These are phyloP conservation scores for Pascua sp. DNA, from an alignment of 1,284 basidiomycete genomes.

Conservation along the genomic window DNA sequence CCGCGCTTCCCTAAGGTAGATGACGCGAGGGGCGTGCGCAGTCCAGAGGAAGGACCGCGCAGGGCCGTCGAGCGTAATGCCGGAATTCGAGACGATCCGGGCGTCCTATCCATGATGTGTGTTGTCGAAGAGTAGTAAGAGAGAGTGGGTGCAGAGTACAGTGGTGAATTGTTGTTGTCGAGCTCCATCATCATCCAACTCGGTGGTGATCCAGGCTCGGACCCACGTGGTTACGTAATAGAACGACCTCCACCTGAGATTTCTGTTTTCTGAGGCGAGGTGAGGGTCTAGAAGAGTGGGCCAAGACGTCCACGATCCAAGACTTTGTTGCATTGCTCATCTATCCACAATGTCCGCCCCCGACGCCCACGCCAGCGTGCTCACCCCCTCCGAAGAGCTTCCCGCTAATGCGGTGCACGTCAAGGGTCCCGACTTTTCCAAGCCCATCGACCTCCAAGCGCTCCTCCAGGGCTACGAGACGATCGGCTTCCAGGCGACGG, in stretches of 20 bases:
- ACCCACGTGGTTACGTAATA: no score
- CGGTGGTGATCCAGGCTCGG: background rate
- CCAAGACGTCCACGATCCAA: background rate
- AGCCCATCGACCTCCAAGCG: constrained; percentile 62
- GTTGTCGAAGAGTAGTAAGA: background rate
- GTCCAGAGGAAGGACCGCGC: background rate
- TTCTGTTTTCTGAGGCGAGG: background rate
- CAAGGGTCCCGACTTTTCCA: constrained; percentile 81
- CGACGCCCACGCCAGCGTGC: constrained; percentile 59
- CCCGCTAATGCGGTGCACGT: constrained; percentile 69
- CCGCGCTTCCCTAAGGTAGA: constrained; percentile 19
- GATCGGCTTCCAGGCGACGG: constrained; percentile 95
- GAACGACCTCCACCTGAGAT: background rate
- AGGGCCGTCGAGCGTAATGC: background rate
- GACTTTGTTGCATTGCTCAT: background rate
- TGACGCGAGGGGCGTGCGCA: constrained; percentile 2
- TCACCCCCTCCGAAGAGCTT: constrained; percentile 75
- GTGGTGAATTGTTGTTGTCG: constrained; percentile 3
- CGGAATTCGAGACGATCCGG: constrained; percentile 4
- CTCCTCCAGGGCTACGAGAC: constrained; percentile 77
- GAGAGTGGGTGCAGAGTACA: background rate
- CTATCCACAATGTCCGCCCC: constrained; percentile 17
- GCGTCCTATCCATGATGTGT: background rate
- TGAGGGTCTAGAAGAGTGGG: background rate
- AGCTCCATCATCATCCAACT: background rate